Base-by-base conservation (phyloP, 169 alveolate species). In the Eimeria tenella region DNA sequence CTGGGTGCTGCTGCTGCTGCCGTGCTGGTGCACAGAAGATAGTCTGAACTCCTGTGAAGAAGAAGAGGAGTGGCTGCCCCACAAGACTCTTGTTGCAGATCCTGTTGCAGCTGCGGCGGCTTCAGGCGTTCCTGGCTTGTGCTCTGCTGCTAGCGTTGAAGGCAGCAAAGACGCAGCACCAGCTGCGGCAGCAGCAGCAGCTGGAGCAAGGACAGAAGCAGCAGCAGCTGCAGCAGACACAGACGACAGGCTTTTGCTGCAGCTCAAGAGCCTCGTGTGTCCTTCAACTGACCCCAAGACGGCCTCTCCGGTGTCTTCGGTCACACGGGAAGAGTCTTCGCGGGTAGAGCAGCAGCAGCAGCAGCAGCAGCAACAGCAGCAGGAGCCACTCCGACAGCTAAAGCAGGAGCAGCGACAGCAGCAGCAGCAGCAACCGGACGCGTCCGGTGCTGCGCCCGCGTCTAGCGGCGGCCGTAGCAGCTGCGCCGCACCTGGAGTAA, bases 351-450 rank as follows among this genome's bases (percentile, higher is more conserved):
- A 11, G 15, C 10, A 8, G 79, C 79, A 19, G 19, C 52, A 70
- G 49, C 13, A 23, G 52, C 9, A 21, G 8, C 77, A 19, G 21
- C 6, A 7, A 8, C 15, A 21, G 42, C 25, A 10, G 15, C 10
- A 17, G 49, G 50, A 70, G 52, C 52, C 11, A 58, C 68, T 11
- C 4, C 1, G 17, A 3, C 68, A 58, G 68, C 68, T 6, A 10
- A 8, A 74, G 84, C 84, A 74, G 58, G 15, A 74, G 84, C 84
- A 74, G 58, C 84, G 23, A 5, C 8, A 31, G 84, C 58, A 42
- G 84, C 53, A 74, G 23, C 58, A 13, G 58, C 58, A 74, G 58
- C 60, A 74, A 53, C 84, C 53, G n/a, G 42, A 74, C 9, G 49
- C 5, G 19, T 1, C 23, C 9, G 31, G 13, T 11, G 52, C 31